Base-by-base conservation (phyloP, 352 stramenopile genomes). In the Globisporangium paroecandrum region DNA sequence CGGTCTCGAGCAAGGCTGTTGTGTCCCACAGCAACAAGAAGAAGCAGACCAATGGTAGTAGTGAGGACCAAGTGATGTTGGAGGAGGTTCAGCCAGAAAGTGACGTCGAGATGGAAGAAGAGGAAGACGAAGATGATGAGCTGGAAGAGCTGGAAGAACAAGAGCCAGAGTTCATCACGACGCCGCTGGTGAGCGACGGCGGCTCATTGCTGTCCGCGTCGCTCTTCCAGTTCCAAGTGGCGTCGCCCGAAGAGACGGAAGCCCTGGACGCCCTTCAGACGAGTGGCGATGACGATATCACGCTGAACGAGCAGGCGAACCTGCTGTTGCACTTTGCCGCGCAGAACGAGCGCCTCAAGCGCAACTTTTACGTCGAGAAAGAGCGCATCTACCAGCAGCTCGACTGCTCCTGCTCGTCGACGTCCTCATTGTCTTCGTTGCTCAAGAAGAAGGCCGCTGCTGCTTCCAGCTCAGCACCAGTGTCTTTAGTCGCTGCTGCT, bases 291-390 rank as follows among this genome's bases (percentile, higher is more conserved):
- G 64, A 74, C 27, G 64, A 66, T 10, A 12, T 67, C 27, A 49
- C 72, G 18, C 58, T 71, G 22, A 74, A 62, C 29, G 79, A 88
- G 55, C 76, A 85, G 60, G 67, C 72, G 3, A 66, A 69, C 5
- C 53, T 89, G 58, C 60, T 86, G 53, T 34, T 85, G 54, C 75
- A 81, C 25, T 89, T 89, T 61, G 72, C 78, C 1, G 69, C 64
- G n/a, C 72, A 89, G 58, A 86, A 82, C 61, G 75, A 78, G 64
- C 76, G 78, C 15, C 63, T 89, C 25, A 73, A 79, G 65, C 75
- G 74, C 57, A 89, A 85, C 56, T 87, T 86, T 34, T 47, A 72
- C 47, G 38, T 62, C 4, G 79, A 88, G 58, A 79, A 81, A 34
- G 72, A 71, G 59, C 79, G 79, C 10, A 71, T 88, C 27, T 85